Evolutionary conservation across 352 stramenopile species (phyloP).

Genomic region (Phytophthora chlamydospora): DNA sequence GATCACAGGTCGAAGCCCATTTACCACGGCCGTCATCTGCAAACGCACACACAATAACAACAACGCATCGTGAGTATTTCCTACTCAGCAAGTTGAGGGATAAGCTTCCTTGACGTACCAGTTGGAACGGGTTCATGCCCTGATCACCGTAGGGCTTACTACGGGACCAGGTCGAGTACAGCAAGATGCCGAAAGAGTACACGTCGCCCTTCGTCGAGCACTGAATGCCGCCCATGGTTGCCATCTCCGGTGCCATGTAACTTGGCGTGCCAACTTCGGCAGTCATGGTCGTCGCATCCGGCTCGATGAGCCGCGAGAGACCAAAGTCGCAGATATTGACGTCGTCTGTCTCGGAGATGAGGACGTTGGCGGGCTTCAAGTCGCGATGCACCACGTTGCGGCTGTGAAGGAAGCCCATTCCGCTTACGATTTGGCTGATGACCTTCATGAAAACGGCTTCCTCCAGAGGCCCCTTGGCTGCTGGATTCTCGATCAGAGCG

Average conservation of each 20-base stretch:
- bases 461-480: constrained; percentile 68
- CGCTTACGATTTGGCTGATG: constrained; percentile 90
- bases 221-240: constrained; percentile 87
- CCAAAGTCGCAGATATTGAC: constrained; percentile 96
- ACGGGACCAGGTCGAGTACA: constrained; percentile 89
- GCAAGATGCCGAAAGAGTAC: constrained; percentile 86
- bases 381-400: constrained; percentile 88
- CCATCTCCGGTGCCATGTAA: constrained; percentile 93
- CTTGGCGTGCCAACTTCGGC: constrained; percentile 89
- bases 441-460: constrained; percentile 85
- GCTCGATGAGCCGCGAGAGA: constrained; percentile 86
- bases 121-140: constrained; percentile 90
- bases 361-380: constrained; percentile 95
- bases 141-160: constrained; percentile 91
- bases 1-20: constrained; percentile 84
- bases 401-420: constrained; percentile 92
- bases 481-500: constrained; percentile 82
- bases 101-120: constrained; percentile 47
- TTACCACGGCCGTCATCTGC: constrained; percentile 89
- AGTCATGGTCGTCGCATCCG: constrained; percentile 87
- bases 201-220: constrained; percentile 90
- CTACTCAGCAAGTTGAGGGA: not conserved
- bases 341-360: constrained; percentile 91
- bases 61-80: constrained; percentile 14
- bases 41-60: constrained; percentile 9